Conservation (phyloP, 2,329 filamentous ascomycete genomes). For the Apiospora pterosperma region DNA sequence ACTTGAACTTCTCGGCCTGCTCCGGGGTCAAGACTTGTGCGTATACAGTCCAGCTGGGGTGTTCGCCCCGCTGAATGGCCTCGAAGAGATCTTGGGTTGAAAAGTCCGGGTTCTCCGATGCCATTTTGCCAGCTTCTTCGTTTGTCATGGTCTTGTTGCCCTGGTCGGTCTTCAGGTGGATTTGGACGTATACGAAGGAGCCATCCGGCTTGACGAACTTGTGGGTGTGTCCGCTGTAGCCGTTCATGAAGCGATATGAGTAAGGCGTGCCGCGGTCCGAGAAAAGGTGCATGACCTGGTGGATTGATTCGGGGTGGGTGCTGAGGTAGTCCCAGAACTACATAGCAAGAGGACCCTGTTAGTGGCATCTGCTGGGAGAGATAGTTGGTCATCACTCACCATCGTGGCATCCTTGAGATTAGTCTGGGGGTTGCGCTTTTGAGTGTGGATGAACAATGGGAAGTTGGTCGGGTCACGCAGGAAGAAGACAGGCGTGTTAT, state of each 20-base stretch:
- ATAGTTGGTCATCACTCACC: constrained; percentile 53
- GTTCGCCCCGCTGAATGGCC: constrained; percentile 55
- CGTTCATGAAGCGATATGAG: constrained; percentile 64
- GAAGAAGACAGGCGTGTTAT: constrained; percentile 75
- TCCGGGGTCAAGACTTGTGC: constrained; percentile 61
- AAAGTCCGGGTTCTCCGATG: constrained; percentile 56
- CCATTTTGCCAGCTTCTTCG: constrained; percentile 50
- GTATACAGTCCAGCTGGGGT: constrained; percentile 60
- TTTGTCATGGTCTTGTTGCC: constrained; percentile 56
- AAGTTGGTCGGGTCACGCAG: constrained; percentile 72
- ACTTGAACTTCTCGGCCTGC: constrained; percentile 57
- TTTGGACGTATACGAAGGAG: constrained; percentile 56
- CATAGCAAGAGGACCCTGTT: constrained; percentile 18
- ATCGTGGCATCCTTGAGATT: constrained; percentile 68
- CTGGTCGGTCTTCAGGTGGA: constrained; percentile 50
- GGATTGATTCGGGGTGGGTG: constrained; percentile 59
- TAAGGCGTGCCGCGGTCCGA: constrained; percentile 64
- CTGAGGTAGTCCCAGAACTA: constrained; percentile 47
- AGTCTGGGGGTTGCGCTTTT: constrained; percentile 69
- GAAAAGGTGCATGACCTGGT: constrained; percentile 65
- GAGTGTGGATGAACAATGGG: constrained; percentile 70
- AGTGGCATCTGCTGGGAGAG: not conserved
- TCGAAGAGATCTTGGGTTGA: constrained; percentile 61
- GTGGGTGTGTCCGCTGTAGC: constrained; percentile 64
- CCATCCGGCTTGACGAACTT: constrained; percentile 64